A percentile compares a stretch with the other conserved stretches of the same genome.
Evolutionary conservation across 164 flowering plant species (phyloP).

Genomic region (Berberis thunbergii): DNA sequence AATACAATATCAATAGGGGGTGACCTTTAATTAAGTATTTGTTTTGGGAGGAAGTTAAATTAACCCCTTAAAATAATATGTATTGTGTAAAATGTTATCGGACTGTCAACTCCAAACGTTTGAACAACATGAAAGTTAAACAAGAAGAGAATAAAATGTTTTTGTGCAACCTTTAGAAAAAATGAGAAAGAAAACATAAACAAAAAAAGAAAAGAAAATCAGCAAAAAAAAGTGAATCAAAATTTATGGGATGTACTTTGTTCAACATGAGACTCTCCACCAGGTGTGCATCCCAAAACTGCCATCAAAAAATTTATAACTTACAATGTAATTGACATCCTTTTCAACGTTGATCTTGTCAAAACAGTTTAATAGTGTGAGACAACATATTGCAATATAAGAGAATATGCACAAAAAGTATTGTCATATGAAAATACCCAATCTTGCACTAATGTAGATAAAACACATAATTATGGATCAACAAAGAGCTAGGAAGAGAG

Average conservation of each 20-base stretch:
- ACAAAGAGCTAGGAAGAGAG: neutral
- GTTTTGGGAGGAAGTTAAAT: too few species aligned
- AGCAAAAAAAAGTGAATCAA: neutral
- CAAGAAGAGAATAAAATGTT: too few species aligned
- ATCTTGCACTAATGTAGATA: neutral
- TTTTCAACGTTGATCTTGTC: conserved; percentile 74
- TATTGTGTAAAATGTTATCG: too few species aligned
- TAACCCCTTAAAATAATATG: too few species aligned
- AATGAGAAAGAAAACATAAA: too few species aligned
- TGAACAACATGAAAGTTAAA: too few species aligned
- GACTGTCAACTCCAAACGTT: too few species aligned
- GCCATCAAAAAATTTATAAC: conserved; percentile 90
- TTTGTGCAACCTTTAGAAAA: too few species aligned
- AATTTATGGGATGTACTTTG: conserved; percentile 50
- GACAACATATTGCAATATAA: conserved; percentile 73
- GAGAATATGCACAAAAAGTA: conserved; percentile 51
- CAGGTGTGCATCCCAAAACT: conserved; percentile 96
- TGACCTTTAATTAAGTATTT: too few species aligned
- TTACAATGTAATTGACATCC: conserved; percentile 77
- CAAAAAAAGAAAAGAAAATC: neutral
- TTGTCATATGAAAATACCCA: neutral
- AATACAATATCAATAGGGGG: too few species aligned
- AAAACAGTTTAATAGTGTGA: conserved; percentile 48
- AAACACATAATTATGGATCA: neutral
- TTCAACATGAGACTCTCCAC: conserved; percentile 92